Conservation (phyloP, 177 flowering plant genomes). For the Vitis hybrid region DNA sequence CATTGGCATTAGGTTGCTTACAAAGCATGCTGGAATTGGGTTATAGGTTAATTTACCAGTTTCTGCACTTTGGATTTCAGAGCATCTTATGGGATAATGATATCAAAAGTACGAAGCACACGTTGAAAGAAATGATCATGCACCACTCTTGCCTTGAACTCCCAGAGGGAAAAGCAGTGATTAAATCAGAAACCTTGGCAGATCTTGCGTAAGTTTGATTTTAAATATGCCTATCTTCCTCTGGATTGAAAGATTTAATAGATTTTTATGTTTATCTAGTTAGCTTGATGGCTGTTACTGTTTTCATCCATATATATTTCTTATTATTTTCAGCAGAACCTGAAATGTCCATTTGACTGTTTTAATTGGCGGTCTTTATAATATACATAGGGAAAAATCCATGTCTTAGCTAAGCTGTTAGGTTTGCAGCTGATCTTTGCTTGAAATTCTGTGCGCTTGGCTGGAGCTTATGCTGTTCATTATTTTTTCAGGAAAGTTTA, state of each 20-base stretch:
- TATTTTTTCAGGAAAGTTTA: slow-evolving; percentile 57
- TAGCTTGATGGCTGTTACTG: neutral
- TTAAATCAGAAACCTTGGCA: slow-evolving; percentile 58
- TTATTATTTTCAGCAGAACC: too few relatives aligned
- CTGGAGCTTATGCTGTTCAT: neutral
- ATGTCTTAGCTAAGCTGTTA: neutral
- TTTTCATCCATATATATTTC: too few relatives aligned
- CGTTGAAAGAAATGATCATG: slow-evolving; percentile 80
- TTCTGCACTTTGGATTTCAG: slow-evolving; percentile 38
- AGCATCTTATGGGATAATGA: slow-evolving; percentile 94
- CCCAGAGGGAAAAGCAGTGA: slow-evolving; percentile 74
- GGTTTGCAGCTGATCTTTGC: neutral
- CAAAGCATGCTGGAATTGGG: neutral
- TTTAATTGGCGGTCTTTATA: too few relatives aligned
- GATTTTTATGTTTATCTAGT: neutral
- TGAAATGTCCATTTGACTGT: too few relatives aligned
- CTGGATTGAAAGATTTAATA: slow-evolving; percentile 4
- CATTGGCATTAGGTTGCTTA: neutral
- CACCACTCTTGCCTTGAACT: slow-evolving; percentile 75
- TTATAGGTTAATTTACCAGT: slow-evolving; percentile 9
- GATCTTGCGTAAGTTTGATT: slow-evolving; percentile 76
- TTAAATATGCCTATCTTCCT: neutral
- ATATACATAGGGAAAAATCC: neutral
- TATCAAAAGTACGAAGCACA: slow-evolving; percentile 80
- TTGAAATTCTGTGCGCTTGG: neutral